Evolutionary conservation across 2,329 filamentous ascomycete species (phyloP).

Genomic region (Thelonectria discophora): DNA sequence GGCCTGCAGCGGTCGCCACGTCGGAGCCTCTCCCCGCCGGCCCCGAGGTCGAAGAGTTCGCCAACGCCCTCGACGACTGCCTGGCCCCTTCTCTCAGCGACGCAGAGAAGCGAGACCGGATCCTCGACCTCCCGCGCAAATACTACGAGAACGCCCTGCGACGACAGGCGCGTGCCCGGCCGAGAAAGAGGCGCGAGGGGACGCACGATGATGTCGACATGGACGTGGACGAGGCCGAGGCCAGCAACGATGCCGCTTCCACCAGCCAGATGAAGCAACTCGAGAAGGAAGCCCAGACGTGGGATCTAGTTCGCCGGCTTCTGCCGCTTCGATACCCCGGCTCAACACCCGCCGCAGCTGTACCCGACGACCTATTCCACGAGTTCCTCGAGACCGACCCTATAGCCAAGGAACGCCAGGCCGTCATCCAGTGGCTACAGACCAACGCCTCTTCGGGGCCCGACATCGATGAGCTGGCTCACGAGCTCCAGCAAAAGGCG

Average conservation of each 20-base stretch:
- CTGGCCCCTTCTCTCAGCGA: conserved; percentile 57
- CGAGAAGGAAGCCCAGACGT: conserved; percentile 88
- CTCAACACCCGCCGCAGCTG: conserved; percentile 33
- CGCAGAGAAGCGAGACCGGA: conserved; percentile 68
- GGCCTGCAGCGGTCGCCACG: neutral
- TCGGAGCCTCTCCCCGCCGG: conserved; percentile 55
- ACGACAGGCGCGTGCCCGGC: conserved; percentile 45
- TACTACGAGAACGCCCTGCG: conserved; percentile 67
- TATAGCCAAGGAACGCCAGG: conserved; percentile 78
- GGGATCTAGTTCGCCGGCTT: conserved; percentile 83
- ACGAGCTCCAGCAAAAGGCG: conserved; percentile 77
- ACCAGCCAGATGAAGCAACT: conserved; percentile 58
- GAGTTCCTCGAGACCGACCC: conserved; percentile 79
- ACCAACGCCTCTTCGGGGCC: conserved; percentile 75
- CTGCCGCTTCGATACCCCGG: conserved; percentile 73
- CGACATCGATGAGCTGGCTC: conserved; percentile 78
- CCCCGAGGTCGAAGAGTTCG: conserved; percentile 87
- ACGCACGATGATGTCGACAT: conserved; percentile 61
- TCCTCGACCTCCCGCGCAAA: conserved; percentile 66
- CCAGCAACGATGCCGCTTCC: conserved; percentile 41
- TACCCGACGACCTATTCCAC: conserved; percentile 61
- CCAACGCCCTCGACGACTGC: conserved; percentile 82
- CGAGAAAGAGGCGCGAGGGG: conserved; percentile 41
- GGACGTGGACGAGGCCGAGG: conserved; percentile 63
- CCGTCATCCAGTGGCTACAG: conserved; percentile 88